These are phyloP conservation scores for Neostapfia colusana DNA, from an alignment of 176 grass and related monocot species.

Conservation along the genomic window DNA sequence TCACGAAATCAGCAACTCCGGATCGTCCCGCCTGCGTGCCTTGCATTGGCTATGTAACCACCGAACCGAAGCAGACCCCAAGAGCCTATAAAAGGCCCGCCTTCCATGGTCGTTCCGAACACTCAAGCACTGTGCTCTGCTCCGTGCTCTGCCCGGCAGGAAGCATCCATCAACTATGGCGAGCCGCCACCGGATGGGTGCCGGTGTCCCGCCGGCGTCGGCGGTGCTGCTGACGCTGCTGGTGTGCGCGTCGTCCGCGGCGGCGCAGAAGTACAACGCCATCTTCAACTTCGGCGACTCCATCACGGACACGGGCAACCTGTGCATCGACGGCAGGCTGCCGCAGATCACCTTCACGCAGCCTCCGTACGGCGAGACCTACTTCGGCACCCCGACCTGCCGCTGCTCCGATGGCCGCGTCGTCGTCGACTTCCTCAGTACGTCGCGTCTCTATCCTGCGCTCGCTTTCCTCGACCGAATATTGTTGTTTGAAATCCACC, in stretches of 20 bases:
- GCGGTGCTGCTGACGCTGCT: background rate
- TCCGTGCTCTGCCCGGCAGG: background rate
- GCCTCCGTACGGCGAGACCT: slow-evolving; percentile 68
- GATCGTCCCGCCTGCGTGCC: background rate
- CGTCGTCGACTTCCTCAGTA: slow-evolving; percentile 62
- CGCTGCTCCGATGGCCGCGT: slow-evolving; percentile 65
- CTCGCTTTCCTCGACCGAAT: background rate
- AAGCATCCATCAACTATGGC: background rate
- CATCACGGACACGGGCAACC: slow-evolving; percentile 75
- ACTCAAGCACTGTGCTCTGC: slow-evolving; percentile 17
- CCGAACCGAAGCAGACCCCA: background rate
- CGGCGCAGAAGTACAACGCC: slow-evolving; percentile 63
- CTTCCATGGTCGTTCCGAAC: background rate
- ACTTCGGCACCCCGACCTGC: slow-evolving; percentile 65
- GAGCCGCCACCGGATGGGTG: background rate
- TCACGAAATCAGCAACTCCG: background rate
- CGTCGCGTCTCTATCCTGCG: background rate
- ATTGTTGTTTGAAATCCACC: too few species aligned
- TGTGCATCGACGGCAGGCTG: slow-evolving; percentile 43
- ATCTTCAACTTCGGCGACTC: slow-evolving; percentile 80
- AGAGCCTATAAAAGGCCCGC: slow-evolving; percentile 36
- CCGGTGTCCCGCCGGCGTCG: background rate
- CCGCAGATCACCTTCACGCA: slow-evolving; percentile 65
- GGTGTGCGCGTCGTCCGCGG: slow-evolving; percentile 3
- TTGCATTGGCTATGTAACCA: background rate